These are phyloP conservation scores for Aureobasidium pullulans DNA, from an alignment of 2,329 filamentous ascomycete genomes.

Conservation along the genomic window DNA sequence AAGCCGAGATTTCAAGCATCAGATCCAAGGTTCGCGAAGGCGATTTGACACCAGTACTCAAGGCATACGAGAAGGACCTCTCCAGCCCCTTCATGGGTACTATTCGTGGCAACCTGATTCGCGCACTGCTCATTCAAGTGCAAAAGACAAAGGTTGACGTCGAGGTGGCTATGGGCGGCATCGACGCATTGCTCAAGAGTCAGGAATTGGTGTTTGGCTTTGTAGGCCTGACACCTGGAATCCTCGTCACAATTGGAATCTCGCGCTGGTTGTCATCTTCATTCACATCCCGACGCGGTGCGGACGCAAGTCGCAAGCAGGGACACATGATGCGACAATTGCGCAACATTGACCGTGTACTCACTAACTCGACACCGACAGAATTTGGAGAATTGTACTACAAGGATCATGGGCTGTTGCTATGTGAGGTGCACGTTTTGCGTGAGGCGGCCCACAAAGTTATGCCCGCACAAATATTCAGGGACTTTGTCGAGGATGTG, in stretches of 20 bases:
- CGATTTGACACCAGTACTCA: slow-evolving; percentile 84
- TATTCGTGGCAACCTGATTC: slow-evolving; percentile 76
- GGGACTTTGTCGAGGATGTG: slow-evolving; percentile 83
- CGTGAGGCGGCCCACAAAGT: slow-evolving; percentile 59
- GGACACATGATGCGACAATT: slow-evolving; percentile 69
- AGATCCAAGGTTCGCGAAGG: slow-evolving; percentile 77
- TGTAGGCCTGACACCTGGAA: slow-evolving; percentile 82
- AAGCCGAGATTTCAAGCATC: slow-evolving; percentile 66
- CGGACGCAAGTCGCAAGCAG: slow-evolving; percentile 56
- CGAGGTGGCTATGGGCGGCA: slow-evolving; percentile 90
- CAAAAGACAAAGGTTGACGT: slow-evolving; percentile 99
- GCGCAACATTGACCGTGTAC: slow-evolving; percentile 73
- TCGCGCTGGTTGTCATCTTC: slow-evolving; percentile 63
- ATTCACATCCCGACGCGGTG: slow-evolving; percentile 64
- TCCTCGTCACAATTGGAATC: slow-evolving; percentile 75
- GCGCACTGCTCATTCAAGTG: slow-evolving; percentile 88
- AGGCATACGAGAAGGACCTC: slow-evolving; percentile 84
- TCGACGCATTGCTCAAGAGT: slow-evolving; percentile 88
- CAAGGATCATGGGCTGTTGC: slow-evolving; percentile 82
- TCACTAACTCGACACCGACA: slow-evolving; percentile 47
- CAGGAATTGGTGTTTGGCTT: slow-evolving; percentile 98
- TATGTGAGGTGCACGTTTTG: slow-evolving; percentile 84
- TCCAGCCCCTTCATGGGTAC: slow-evolving; percentile 75
- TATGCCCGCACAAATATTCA: slow-evolving; percentile 66
- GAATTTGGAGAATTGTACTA: slow-evolving; percentile 73